These are phyloP conservation scores for Xanthoconium stramineum DNA, from an alignment of 768 basidiomycete species.

Conservation along the genomic window DNA sequence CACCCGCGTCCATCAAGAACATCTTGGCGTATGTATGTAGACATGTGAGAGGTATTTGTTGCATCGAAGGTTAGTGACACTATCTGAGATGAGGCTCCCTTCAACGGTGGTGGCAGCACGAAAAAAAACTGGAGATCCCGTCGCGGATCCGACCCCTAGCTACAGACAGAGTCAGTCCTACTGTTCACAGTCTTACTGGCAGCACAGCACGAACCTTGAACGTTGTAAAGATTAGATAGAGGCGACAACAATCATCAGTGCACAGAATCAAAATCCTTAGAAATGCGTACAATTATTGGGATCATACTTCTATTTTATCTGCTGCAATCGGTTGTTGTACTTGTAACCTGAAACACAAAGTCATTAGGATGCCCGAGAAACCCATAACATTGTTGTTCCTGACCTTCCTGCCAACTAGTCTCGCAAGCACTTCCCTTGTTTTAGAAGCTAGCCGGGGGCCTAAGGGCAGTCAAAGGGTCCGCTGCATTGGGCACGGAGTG, in stretches of 20 bases:
- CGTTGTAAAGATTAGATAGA: conserved; percentile 13
- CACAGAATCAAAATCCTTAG: background rate
- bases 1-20: no score
- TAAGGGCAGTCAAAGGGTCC: conserved; percentile 6
- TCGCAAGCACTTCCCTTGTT: conserved; percentile 20
- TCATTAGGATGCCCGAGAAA: background rate
- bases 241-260: background rate
- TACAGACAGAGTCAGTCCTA: background rate
- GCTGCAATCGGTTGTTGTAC: conserved; percentile 3
- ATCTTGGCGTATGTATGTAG: no score
- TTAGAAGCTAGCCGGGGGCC: conserved; percentile 16
- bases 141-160: conserved; percentile 8
- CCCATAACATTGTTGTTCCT: background rate
- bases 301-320: conserved; percentile 17
- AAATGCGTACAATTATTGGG: conserved; percentile 7
- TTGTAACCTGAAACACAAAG: conserved; percentile 13
- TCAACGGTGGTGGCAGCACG: conserved; percentile 1
- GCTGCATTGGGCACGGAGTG: conserved; percentile 2
- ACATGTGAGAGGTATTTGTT: no score
- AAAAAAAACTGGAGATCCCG: background rate
- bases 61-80: no score
- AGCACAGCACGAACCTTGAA: conserved; percentile 1
- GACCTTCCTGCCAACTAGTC: conserved; percentile 13
- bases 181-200: no score
- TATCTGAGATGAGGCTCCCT: no score